Percentiles rank a stretch among this genome's conserved stretches.
These are phyloP conservation scores for Vigna hirtella DNA, from an alignment of 306 rosid genomes.

Conservation along the genomic window DNA sequence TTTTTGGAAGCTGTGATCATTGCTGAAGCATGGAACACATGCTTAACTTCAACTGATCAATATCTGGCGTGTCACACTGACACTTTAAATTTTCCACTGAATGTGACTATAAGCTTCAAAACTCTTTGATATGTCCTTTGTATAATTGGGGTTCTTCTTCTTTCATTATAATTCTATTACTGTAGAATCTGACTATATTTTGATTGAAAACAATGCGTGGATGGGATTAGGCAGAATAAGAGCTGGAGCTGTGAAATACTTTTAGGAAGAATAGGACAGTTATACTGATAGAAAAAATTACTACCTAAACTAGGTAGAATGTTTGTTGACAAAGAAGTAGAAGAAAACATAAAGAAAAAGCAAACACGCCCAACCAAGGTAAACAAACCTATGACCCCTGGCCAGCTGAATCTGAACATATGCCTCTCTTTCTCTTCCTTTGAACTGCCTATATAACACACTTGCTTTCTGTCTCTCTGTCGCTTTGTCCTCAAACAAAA, in stretches of 20 bases:
- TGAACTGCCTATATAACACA: neutral
- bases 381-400: neutral
- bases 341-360: neutral
- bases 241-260: too few species aligned
- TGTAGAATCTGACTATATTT: too few species aligned
- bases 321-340: neutral
- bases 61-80: conserved; percentile 10
- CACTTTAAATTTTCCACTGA: conserved; percentile 6
- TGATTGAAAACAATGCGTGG: too few species aligned
- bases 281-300: neutral
- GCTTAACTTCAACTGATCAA: conserved; percentile 4
- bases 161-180: too few species aligned
- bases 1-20: conserved; percentile 11
- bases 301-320: neutral
- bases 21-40: conserved; percentile 16
- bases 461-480: neutral
- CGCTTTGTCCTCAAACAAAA: neutral
- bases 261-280: too few species aligned
- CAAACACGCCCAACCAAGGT: neutral
- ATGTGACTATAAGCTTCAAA: conserved; percentile 9
- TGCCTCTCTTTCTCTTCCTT: neutral
- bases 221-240: too few species aligned
- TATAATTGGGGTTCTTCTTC: conserved; percentile 1
- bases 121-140: conserved; percentile 22
- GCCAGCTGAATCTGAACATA: neutral